A percentile compares a stretch with the other conserved stretches of the same genome.
Conservation (phyloP, 1,284 basidiomycete species). For the Papiliotrema flavescens region DNA sequence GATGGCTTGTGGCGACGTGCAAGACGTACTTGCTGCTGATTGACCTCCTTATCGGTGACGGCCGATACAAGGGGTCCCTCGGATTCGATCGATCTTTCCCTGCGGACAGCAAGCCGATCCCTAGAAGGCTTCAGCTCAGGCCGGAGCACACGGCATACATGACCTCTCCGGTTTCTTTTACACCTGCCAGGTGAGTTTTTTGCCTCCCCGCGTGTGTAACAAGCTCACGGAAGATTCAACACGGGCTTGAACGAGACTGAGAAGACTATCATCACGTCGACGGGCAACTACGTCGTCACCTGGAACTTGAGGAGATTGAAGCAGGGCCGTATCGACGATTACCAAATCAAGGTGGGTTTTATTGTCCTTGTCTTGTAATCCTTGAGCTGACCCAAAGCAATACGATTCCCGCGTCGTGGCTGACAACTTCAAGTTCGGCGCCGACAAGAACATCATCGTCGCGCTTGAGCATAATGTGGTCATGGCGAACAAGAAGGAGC, state of each 20-base stretch:
- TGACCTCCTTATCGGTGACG: constrained; percentile 91
- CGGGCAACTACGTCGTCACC: constrained; percentile 88
- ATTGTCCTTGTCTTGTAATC: constrained; percentile 1
- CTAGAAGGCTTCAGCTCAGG: constrained; percentile 80
- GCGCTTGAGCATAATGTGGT: constrained; percentile 92
- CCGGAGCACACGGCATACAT: constrained; percentile 94
- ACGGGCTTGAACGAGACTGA: constrained; percentile 80
- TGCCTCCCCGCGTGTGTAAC: neutral
- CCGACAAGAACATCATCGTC: constrained; percentile 94
- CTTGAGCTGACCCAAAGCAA: constrained; percentile 43
- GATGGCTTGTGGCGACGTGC: constrained; percentile 94
- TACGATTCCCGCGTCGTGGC: constrained; percentile 93
- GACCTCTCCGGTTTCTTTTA: constrained; percentile 82
- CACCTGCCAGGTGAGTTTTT: constrained; percentile 70
- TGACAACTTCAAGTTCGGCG: constrained; percentile 92
- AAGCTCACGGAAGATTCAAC: constrained; percentile 68
- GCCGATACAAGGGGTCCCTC: constrained; percentile 76
- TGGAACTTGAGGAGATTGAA: constrained; percentile 97
- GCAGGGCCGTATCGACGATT: constrained; percentile 82
- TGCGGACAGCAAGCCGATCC: constrained; percentile 86
- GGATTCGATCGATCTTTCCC: constrained; percentile 97
- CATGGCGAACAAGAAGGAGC: constrained; percentile 86
- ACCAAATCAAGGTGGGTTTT: constrained; percentile 78
- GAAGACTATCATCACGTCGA: constrained; percentile 94
- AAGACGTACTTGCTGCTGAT: constrained; percentile 92